Evolutionary conservation across 2,329 filamentous ascomycete species (phyloP), one percentile per base, ranked within the genome.

Genomic region (Xylariaceae sp.): DNA sequence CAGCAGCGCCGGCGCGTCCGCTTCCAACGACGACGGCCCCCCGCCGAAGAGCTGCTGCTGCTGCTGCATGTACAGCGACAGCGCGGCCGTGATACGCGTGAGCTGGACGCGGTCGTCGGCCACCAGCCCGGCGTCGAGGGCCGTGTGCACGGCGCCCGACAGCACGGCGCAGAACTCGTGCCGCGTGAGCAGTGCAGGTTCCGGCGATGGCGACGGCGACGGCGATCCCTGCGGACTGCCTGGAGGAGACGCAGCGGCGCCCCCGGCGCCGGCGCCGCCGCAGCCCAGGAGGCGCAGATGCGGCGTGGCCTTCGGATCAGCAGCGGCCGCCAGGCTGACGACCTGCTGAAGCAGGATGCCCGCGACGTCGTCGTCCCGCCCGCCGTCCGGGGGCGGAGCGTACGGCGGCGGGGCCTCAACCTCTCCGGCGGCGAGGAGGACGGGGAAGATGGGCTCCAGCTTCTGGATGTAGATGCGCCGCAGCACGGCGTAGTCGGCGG

Each of bases 61-160:
- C 1, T 71, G 70, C 38, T 79, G 73, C n/a, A 67, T 68, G 44
- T 75, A 78, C n/a, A 78, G 57, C 0, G 73, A 74, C 13, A 77
- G 51, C 30, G 77, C 62, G 17, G 66, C 61, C 5, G 75, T 58
- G 11, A 70, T 61, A 18, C 72, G 70, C 22, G 75, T 72, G 29
- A 74, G 63, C 18, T 74, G 57, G 5, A 77, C 60, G n/a, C 70
- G 61, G 40, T 76, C 67, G 40, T 76, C 67, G 1, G 62, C 58
- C 6, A 77, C 65, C 26, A 77, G 51, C 11, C 68, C 70, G 5
- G 72, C 67, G 33, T 75, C 71, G 3, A 77, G 52, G 1, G 67
- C 63, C 1, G 64, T 61, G 7, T 68, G 57, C 3, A 73, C 59
- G 1, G 70, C 64, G 1, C 65, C 64, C 0, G 68, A 67, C 4